Percentiles rank a stretch among this genome's conserved stretches.
Conservation (phyloP, 2,329 filamentous ascomycete species). For the Lecanicillium sp. region DNA sequence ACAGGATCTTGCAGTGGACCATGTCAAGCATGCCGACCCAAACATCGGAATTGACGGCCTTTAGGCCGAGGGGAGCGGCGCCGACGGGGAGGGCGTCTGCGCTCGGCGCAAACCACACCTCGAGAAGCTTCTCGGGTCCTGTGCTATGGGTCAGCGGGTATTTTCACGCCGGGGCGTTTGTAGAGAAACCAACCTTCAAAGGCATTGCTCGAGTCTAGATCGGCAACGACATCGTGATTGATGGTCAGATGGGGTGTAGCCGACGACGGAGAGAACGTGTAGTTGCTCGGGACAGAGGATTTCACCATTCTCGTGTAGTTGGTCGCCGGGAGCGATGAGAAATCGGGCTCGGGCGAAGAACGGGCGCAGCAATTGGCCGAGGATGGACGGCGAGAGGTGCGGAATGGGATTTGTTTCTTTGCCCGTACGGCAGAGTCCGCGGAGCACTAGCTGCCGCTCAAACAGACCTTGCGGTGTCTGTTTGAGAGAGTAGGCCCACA, state of each 20-base stretch:
- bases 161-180: background rate
- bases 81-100: slow-evolving; percentile 63
- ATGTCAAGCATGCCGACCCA: slow-evolving; percentile 98
- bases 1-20: slow-evolving; percentile 97
- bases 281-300: slow-evolving; percentile 70
- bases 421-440: slow-evolving; percentile 48
- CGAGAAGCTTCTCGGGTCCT: slow-evolving; percentile 94
- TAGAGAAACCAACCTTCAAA: slow-evolving; percentile 65
- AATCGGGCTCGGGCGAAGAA: slow-evolving; percentile 15
- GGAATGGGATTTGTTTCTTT: slow-evolving; percentile 16
- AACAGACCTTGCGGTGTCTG: slow-evolving; percentile 92
- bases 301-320: slow-evolving; percentile 58
- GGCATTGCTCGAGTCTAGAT: slow-evolving; percentile 89
- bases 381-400: slow-evolving; percentile 4
- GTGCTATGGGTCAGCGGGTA: slow-evolving; percentile 9
- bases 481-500: slow-evolving; percentile 97
- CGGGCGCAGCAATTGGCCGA: slow-evolving; percentile 9
- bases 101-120: slow-evolving; percentile 94
- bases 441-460: slow-evolving; percentile 97
- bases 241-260: slow-evolving; percentile 89
- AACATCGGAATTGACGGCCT: slow-evolving; percentile 71
- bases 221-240: slow-evolving; percentile 88
- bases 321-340: slow-evolving; percentile 12
- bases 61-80: slow-evolving; percentile 69
- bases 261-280: slow-evolving; percentile 74